Evolutionary conservation across 2,329 filamentous ascomycete species (phyloP).

Genomic region (Septoria petroselini): DNA sequence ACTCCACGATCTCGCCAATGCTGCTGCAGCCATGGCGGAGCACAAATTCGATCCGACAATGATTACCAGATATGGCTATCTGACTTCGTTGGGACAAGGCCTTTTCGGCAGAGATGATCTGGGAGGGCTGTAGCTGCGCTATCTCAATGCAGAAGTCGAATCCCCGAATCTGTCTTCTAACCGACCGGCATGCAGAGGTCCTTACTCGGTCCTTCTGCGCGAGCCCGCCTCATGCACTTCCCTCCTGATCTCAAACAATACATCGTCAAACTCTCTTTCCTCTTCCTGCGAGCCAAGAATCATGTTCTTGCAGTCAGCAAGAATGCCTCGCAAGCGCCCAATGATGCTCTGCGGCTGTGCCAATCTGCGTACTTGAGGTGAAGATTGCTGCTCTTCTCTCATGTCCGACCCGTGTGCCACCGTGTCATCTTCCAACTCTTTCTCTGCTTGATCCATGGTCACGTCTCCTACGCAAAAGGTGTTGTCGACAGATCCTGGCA

Average conservation of each 20-base stretch:
- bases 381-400: background rate
- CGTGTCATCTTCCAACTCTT: background rate
- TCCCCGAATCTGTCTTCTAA: too few relatives aligned
- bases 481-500: too few relatives aligned
- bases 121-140: slow-evolving; percentile 1
- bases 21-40: slow-evolving; percentile 33
- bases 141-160: too few relatives aligned
- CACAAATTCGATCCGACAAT: slow-evolving; percentile 38
- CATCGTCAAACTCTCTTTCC: slow-evolving; percentile 69
- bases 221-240: slow-evolving; percentile 65
- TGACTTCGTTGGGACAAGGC: slow-evolving; percentile 40
- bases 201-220: slow-evolving; percentile 5
- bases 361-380: slow-evolving; percentile 33
- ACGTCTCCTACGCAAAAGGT: too few relatives aligned
- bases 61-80: slow-evolving; percentile 41
- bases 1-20: slow-evolving; percentile 61
- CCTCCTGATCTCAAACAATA: slow-evolving; percentile 74
- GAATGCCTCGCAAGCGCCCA: slow-evolving; percentile 52
- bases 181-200: too few relatives aligned
- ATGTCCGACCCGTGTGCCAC: too few relatives aligned
- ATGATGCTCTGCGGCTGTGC: slow-evolving; percentile 52
- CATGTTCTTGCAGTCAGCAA: slow-evolving; percentile 59
- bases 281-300: slow-evolving; percentile 64
- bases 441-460: background rate
- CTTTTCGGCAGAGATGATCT: slow-evolving; percentile 31